Evolutionary conservation across 257 asterid genomes (phyloP), one percentile per base, ranked within the genome.

Genomic region (Przewalskia tangutica): DNA sequence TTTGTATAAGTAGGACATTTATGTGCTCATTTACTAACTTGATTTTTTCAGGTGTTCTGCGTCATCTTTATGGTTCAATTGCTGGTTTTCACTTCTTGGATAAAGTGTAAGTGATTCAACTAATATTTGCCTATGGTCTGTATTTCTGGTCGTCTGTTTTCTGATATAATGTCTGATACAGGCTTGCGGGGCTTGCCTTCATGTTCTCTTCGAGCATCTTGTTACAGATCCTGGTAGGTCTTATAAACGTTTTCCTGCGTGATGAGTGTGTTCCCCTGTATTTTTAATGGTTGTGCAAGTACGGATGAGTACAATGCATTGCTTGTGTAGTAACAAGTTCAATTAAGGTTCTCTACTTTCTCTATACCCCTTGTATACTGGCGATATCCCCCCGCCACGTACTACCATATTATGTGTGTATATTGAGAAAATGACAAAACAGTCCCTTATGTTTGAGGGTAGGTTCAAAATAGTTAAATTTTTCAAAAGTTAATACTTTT

Each of bases 181-280:
- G 98, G 88, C 99, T 96, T 86, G 98, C 97, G 68, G 99, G 99
- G 83, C 97, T 96, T 81, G 99, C 99, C 48, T 96, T 94, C 88
- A 94, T 94, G 99, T 96, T 96, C 90, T 96, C 98, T 17, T 59
- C 98, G 59, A 94, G 98, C 90, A 89, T 96, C 84, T 85, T 96
- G 88, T 93, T 96, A 84, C 99, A 94, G 84, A 90, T 96, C 84
- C 83, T 96, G 97, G 99, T 96, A 88, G 42, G 94, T 89, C 73
- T 81, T 44, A 17, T 44, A 65, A 44, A 59, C 59, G 14, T 23
- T 50, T 73, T 48, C 79, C 79, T 46, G 9, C 23, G 0, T 73
- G 14, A 48, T 34, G 77, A 81, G 14, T 53, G 27, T 12, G n/a
- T 40, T 9, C 7, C 50, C 7, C 18, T 18, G 36, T 10, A 58